Evolutionary conservation across 148 eudicot genomes (phyloP), one percentile per base, ranked within the genome.

Genomic region (Rhododendron williamsianum): DNA sequence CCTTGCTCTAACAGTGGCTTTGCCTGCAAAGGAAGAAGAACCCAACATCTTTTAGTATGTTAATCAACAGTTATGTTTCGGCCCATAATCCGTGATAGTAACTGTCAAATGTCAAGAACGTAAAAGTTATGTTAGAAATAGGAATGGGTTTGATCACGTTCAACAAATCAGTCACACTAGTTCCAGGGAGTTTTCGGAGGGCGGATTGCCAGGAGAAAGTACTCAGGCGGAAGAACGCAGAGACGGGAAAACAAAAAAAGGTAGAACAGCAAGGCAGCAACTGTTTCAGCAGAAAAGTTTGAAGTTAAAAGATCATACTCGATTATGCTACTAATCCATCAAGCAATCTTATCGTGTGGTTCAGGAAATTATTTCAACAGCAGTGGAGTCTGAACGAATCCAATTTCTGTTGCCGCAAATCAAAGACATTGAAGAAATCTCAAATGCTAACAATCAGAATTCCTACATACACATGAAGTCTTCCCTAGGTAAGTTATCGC

Each of bases 1-100:
- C 97, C 98, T 86, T 94, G 93, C 87, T 93, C 93, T 85, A 97
- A 78, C 54, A 94, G 90, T 72, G 96, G 98, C 87, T 94, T 97
- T 56, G 98, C 99, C 99, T 97, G 93, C 83, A 90, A 81, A 78
- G 69, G 67, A 85, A 54, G 19, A 48, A 54, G 35, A 78, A 78
- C 0, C 46, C 41, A 45, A 23, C 38, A 72, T 73, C 43, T 73
- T 35, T 16, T 73, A 33, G 41, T 10, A 30, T 2, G 71, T 8
- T n/a, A 71, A 9, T 71, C 18, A 13, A 71, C 18, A 3, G 4
- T 71, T 30, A 25, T 15, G 0, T 67, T 69, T 69, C 35, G 4
- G 35, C 74, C 30, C n/a, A 69, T 69, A 25, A 69, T 69, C 12
- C 74, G 4, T 25, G 13, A 69, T 69, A 63, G 0, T n/a, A 63